A percentile compares a stretch with the other conserved stretches of the same genome.
These are phyloP conservation scores for Medicago truncatula DNA, from an alignment of 306 rosid genomes.

Conservation along the genomic window MtrunA17r5.0-ANR NC_053048.1:14523501-14524000, in stretches of 20 bases:
- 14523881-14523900: too few species aligned
- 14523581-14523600: slow-evolving; percentile 15
- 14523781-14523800: neutral
- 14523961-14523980: too few species aligned
- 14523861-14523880: too few species aligned
- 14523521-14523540: slow-evolving; percentile 40
- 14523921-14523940: too few species aligned
- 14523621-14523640: too few species aligned
- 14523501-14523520: slow-evolving; percentile 29
- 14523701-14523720: neutral
- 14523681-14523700: neutral
- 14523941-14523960: too few species aligned
- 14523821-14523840: neutral
- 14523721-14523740: neutral
- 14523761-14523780: neutral
- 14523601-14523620: too few species aligned
- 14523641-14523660: too few species aligned
- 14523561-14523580: slow-evolving; percentile 32
- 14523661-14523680: neutral
- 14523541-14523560: slow-evolving; percentile 33
- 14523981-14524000: too few species aligned
- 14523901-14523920: too few species aligned
- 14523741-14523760: neutral
- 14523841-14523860: too few species aligned
- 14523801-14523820: neutral